Conservation (phyloP, 2,329 filamentous ascomycete genomes). For the Fusarium siculi region DNA sequence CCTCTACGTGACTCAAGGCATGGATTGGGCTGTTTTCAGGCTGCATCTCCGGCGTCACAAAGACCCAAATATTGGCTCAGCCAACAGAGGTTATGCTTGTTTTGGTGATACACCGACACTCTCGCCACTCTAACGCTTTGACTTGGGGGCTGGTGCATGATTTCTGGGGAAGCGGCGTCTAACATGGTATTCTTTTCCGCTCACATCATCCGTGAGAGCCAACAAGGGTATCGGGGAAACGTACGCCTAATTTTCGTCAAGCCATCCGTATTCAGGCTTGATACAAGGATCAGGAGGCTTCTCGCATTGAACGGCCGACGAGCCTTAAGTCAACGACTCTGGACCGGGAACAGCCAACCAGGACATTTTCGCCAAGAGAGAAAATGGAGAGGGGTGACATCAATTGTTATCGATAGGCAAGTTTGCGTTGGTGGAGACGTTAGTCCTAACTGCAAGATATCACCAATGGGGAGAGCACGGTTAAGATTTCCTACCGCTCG, state of each 20-base stretch:
- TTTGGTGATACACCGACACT: not conserved
- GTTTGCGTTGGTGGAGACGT: rapidly evolving
- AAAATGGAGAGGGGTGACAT: too few relatives aligned
- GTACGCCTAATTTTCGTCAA: not conserved
- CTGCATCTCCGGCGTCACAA: not conserved
- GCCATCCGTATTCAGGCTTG: too few relatives aligned
- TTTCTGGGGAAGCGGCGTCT: not conserved
- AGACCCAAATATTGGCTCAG: not conserved
- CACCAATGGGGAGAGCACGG: not conserved
- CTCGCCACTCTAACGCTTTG: not conserved
- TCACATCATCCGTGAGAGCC: too few relatives aligned
- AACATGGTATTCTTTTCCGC: not conserved
- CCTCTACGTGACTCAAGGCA: not conserved
- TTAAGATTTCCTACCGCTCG: not conserved
- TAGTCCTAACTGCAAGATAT: too few relatives aligned
- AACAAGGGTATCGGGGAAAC: not conserved
- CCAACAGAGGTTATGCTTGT: not conserved
- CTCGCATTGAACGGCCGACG: not conserved
- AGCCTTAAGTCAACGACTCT: not conserved
- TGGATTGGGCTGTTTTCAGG: not conserved
- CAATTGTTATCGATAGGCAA: not conserved
- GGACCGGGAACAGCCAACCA: not conserved
- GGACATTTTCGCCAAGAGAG: not conserved
- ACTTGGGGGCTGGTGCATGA: not conserved
- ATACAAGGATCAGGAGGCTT: not conserved